These are phyloP conservation scores for Anthracocystis panici-leucophaei DNA, from an alignment of 1,284 basidiomycete species.

Conservation along the genomic window DNA sequence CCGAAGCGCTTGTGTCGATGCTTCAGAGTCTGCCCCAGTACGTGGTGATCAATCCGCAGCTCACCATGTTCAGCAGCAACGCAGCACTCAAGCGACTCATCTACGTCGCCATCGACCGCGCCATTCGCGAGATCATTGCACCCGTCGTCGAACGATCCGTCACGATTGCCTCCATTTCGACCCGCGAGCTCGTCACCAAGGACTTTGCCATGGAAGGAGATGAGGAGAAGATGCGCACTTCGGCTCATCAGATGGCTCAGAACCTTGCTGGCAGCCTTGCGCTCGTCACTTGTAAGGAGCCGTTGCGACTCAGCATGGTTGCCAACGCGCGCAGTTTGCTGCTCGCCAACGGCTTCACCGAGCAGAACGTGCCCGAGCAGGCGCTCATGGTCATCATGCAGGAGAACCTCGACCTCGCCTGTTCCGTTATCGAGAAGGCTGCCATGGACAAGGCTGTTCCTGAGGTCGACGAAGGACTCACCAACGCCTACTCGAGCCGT, in stretches of 20 bases:
- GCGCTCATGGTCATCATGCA: slow-evolving; percentile 83
- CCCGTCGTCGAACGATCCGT: slow-evolving; percentile 99
- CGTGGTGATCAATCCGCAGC: slow-evolving; percentile 80
- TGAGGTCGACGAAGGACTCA: slow-evolving; percentile 94
- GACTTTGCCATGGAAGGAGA: slow-evolving; percentile 96
- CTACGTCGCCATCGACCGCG: slow-evolving; percentile 89
- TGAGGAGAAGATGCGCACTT: slow-evolving; percentile 88
- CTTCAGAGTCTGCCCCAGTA: slow-evolving; percentile 79
- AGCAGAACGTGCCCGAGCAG: slow-evolving; percentile 72
- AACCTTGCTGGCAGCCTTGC: slow-evolving; percentile 96
- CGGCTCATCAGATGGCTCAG: slow-evolving; percentile 95
- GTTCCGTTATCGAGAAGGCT: slow-evolving; percentile 93
- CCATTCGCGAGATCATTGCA: slow-evolving; percentile 96
- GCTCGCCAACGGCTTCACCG: slow-evolving; percentile 75
- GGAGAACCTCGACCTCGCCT: slow-evolving; percentile 94
- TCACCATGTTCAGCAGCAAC: slow-evolving; percentile 78
- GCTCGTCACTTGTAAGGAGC: slow-evolving; percentile 98
- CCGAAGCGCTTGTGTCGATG: slow-evolving; percentile 76
- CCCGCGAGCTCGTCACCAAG: slow-evolving; percentile 92
- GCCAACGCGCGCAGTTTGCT: slow-evolving; percentile 80
- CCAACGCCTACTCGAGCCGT: slow-evolving; percentile 79
- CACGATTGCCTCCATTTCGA: slow-evolving; percentile 97
- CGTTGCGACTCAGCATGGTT: slow-evolving; percentile 91
- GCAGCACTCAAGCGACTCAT: slow-evolving; percentile 90
- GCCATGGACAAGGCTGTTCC: slow-evolving; percentile 95